Conservation (phyloP, 257 asterid genomes). For the Forsythia suspensa region DNA sequence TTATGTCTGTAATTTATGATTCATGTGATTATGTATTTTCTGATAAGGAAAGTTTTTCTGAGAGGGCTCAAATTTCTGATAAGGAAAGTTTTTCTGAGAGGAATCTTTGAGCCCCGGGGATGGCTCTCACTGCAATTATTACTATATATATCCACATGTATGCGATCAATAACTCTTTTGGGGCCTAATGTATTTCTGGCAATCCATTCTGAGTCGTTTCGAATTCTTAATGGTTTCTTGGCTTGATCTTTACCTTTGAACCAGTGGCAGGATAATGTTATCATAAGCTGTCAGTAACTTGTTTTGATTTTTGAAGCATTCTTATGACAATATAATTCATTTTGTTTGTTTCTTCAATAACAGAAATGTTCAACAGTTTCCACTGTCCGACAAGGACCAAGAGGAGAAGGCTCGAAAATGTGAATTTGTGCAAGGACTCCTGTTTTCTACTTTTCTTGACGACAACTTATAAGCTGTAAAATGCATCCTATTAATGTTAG, state of each 20-base stretch:
- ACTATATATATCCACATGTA: background rate
- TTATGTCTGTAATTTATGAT: background rate
- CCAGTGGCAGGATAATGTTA: background rate
- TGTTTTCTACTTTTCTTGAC: conserved; percentile 67
- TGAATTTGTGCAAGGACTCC: conserved; percentile 65
- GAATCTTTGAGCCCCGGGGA: background rate
- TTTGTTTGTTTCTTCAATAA: background rate
- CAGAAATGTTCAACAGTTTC: conserved; percentile 37
- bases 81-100: background rate
- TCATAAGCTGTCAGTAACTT: background rate
- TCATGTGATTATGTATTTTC: background rate
- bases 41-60: background rate
- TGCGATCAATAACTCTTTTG: background rate
- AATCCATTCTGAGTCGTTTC: background rate
- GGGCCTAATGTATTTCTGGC: background rate
- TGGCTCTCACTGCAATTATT: background rate
- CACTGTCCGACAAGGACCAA: conserved; percentile 61
- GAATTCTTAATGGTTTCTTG: background rate
- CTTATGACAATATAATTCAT: background rate
- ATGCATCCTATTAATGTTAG: conserved; percentile 8
- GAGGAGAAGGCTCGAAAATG: conserved; percentile 69
- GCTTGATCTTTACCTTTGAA: background rate
- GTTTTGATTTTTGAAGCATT: background rate
- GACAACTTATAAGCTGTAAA: conserved; percentile 35
- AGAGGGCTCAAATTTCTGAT: no score